Percentiles rank a stretch among this genome's conserved stretches.
phyloP scores from a whole-genome alignment of 2,329 filamentous ascomycete genomes.

The Xylaria sp. region DNA sequence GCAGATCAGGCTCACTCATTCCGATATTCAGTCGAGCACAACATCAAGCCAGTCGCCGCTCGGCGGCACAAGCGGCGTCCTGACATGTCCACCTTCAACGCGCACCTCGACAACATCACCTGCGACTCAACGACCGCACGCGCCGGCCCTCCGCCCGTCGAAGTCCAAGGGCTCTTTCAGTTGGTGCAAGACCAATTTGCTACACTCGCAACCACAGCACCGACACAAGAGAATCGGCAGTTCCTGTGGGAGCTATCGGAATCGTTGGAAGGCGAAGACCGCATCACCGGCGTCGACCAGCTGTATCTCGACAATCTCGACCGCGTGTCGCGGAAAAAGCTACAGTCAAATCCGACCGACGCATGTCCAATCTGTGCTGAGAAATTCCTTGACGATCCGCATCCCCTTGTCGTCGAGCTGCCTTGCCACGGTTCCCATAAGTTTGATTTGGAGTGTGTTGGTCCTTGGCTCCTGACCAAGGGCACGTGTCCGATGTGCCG shows the following conservation, averaged over 20 bases:
- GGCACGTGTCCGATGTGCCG: slow-evolving; percentile 73
- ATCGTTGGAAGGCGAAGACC: slow-evolving; percentile 58
- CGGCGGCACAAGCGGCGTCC: slow-evolving; percentile 60
- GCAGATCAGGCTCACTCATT: background rate
- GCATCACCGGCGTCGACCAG: slow-evolving; percentile 66
- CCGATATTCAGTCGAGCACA: slow-evolving; percentile 67
- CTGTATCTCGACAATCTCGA: slow-evolving; percentile 69
- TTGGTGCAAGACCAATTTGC: slow-evolving; percentile 69
- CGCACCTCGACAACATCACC: slow-evolving; percentile 65
- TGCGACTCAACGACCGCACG: slow-evolving; percentile 59
- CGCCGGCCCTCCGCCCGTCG: slow-evolving; percentile 68
- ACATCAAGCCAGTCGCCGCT: slow-evolving; percentile 60
- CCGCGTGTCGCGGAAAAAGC: slow-evolving; percentile 62
- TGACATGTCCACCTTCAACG: slow-evolving; percentile 72
- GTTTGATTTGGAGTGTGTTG: slow-evolving; percentile 75
- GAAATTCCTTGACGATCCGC: slow-evolving; percentile 68
- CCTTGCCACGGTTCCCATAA: slow-evolving; percentile 68
- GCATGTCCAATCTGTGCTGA: slow-evolving; percentile 72
- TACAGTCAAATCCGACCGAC: slow-evolving; percentile 58
- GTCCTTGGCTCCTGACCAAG: slow-evolving; percentile 71
- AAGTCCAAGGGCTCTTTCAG: slow-evolving; percentile 66
- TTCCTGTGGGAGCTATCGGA: slow-evolving; percentile 63
- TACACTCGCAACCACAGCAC: slow-evolving; percentile 61
- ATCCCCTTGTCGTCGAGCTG: slow-evolving; percentile 71
- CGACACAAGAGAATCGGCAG: slow-evolving; percentile 57